Percentiles rank a stretch among this genome's conserved stretches.
phyloP scores from a whole-genome alignment of 768 basidiomycete genomes.

The Serendipita sp. region DNA sequence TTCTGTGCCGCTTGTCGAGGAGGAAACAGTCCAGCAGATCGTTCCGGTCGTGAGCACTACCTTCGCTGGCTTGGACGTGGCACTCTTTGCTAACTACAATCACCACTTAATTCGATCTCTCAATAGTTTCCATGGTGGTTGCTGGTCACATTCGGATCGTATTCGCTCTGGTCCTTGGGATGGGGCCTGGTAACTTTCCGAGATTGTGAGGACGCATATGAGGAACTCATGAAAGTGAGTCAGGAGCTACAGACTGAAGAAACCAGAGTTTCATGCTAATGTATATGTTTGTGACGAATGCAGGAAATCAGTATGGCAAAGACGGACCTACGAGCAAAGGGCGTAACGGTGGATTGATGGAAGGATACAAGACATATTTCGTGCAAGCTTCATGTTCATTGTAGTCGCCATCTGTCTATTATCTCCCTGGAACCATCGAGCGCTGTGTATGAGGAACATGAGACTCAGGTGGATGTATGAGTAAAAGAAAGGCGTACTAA shows the following conservation, averaged over 20 bases:
- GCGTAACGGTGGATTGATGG: slow-evolving; percentile 42
- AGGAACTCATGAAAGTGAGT: slow-evolving; percentile 47
- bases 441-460: not conserved
- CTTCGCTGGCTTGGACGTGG: not conserved
- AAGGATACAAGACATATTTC: not conserved
- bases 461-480: not conserved
- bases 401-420: not conserved
- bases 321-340: slow-evolving; percentile 40
- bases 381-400: slow-evolving; percentile 7
- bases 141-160: slow-evolving; percentile 64
- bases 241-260: not conserved
- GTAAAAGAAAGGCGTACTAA: slow-evolving; percentile 8
- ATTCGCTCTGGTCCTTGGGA: slow-evolving; percentile 62
- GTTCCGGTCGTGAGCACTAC: slow-evolving; percentile 39
- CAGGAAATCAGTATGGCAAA: slow-evolving; percentile 49
- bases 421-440: not conserved
- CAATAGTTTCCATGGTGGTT: slow-evolving; percentile 71
- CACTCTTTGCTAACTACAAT: not conserved
- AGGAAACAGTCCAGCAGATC: slow-evolving; percentile 31
- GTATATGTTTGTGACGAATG: not conserved
- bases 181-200: slow-evolving; percentile 57
- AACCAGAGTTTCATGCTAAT: not conserved
- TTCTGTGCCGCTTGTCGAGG: slow-evolving; percentile 38
- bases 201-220: slow-evolving; percentile 69
- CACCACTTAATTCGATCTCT: not conserved